phyloP scores from a whole-genome alignment of 371 early-diverging fungal genomes.

The Capillidium heterosporum region DNA sequence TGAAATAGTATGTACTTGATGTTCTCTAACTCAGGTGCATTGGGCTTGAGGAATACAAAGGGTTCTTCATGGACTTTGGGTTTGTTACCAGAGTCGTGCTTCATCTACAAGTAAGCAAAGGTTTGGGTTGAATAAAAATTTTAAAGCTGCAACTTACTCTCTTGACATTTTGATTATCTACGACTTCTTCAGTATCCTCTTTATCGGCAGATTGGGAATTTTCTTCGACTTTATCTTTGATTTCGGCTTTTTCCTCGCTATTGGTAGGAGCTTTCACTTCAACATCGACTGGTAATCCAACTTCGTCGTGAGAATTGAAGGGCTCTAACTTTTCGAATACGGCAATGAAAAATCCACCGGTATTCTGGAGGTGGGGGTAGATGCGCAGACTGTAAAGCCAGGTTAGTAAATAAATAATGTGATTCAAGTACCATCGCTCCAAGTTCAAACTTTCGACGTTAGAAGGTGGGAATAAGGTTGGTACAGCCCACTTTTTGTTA shows the following conservation, averaged over 20 bases:
- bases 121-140: not conserved
- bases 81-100: constrained; percentile 4
- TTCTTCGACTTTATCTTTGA: not conserved
- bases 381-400: constrained; percentile 52
- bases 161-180: constrained; percentile 8
- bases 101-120: constrained; percentile 13
- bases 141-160: constrained; percentile 11
- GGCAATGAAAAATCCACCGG: constrained; percentile 99
- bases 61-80: constrained; percentile 41
- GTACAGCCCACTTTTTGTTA: constrained; percentile 20
- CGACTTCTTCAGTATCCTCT: constrained; percentile 2
- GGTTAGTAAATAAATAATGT: not conserved
- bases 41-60: constrained; percentile 41
- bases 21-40: constrained; percentile 29
- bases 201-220: no score
- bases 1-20: constrained; percentile 17
- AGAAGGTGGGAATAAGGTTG: constrained; percentile 54
- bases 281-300: constrained; percentile 12
- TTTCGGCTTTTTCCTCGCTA: constrained; percentile 10
- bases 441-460: constrained; percentile 46
- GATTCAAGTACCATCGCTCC: constrained; percentile 44
- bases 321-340: constrained; percentile 75
- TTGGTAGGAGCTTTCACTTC: constrained; percentile 9
- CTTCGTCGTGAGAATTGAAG: constrained; percentile 30
- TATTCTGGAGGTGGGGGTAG: constrained; percentile 91